Conservation (phyloP, 305 asterid species). For the Solanum hybrid region DNA sequence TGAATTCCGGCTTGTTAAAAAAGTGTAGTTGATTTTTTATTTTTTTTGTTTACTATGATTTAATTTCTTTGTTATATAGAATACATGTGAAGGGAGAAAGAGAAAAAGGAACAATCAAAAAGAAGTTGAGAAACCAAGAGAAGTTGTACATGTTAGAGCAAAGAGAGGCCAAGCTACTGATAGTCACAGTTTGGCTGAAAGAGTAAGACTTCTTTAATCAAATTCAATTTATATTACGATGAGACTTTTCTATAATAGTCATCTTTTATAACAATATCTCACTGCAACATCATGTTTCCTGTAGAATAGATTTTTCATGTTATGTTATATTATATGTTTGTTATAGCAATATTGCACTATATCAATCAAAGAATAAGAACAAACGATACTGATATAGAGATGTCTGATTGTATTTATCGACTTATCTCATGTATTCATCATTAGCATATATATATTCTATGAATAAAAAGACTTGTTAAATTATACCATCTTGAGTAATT, state of each 20-base stretch:
- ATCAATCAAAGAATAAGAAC: neutral
- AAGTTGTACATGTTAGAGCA: constrained; percentile 96
- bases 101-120: constrained; percentile 50
- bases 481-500: neutral
- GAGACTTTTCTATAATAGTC: neutral
- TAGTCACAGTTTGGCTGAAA: constrained; percentile 71
- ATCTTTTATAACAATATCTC: neutral
- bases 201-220: constrained; percentile 34
- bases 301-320: neutral
- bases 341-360: neutral
- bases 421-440: neutral
- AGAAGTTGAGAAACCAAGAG: constrained; percentile 51
- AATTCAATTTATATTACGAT: neutral
- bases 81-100: constrained; percentile 23
- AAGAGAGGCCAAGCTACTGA: constrained; percentile 99
- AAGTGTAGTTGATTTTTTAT: neutral
- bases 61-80: constrained; percentile 16
- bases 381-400: neutral
- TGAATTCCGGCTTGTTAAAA: too few species aligned
- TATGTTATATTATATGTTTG: neutral
- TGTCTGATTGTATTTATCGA: neutral
- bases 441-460: neutral
- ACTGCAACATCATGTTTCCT: neutral
- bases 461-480: neutral
- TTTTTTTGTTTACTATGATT: neutral